Percentiles rank a stretch among this genome's conserved stretches.
Evolutionary conservation across 2,329 filamentous ascomycete species (phyloP).

Genomic region (Orbilia javanica): DNA sequence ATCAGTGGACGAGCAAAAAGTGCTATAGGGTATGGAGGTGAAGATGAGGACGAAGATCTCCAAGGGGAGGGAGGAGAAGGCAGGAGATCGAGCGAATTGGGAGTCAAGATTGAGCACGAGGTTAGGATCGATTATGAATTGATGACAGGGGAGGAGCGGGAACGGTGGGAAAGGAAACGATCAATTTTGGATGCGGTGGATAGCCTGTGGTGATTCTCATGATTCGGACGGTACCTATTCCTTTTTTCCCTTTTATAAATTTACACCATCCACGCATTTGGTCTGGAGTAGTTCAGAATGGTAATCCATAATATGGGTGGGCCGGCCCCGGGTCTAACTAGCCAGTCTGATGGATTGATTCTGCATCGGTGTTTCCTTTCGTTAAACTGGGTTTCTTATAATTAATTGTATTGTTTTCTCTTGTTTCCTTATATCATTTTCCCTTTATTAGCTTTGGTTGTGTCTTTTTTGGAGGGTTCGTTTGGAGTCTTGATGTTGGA

Average conservation of each 20-base stretch:
- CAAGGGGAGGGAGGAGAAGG: not conserved
- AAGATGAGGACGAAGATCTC: not conserved
- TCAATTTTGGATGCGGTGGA: constrained; percentile 47
- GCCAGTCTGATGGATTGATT: not conserved
- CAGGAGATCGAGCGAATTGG: constrained; percentile 23
- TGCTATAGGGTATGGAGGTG: not conserved
- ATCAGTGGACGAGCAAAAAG: not conserved
- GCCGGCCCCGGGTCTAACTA: not conserved
- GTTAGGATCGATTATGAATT: constrained; percentile 55
- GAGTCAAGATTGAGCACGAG: constrained; percentile 50
- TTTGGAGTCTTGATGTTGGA: not conserved
- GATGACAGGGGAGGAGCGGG: constrained; percentile 48
- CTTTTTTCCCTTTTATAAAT: not conserved
- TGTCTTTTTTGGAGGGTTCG: not conserved
- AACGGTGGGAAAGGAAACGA: constrained; percentile 53
- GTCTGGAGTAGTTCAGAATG: not conserved
- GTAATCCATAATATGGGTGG: not conserved
- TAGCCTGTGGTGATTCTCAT: constrained; percentile 41
- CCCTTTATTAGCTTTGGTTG: not conserved
- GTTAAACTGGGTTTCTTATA: not conserved
- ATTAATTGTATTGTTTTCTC: not conserved
- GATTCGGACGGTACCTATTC: not conserved
- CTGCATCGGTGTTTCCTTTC: not conserved
- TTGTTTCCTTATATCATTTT: not conserved
- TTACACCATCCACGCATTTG: not conserved